A percentile compares a stretch with the other conserved stretches of the same genome.
Conservation (phyloP, 2,329 filamentous ascomycete genomes). For the Rhinocladiella mackenziei region DNA sequence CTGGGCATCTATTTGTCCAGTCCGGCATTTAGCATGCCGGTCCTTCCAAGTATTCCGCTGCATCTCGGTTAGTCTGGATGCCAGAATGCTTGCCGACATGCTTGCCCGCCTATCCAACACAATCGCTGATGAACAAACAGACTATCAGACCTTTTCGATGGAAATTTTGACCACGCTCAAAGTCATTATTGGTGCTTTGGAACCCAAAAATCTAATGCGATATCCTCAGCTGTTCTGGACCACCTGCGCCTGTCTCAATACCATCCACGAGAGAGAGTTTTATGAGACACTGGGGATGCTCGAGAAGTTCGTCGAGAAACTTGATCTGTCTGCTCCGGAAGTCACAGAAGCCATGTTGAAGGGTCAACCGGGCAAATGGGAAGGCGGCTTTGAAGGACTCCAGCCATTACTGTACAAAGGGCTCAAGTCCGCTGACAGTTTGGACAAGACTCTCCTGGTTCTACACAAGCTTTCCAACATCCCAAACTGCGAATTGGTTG, state of each 20-base stretch:
- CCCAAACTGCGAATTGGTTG: slow-evolving; percentile 75
- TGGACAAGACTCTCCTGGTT: slow-evolving; percentile 71
- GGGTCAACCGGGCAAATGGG: slow-evolving; percentile 80
- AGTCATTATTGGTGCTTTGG: slow-evolving; percentile 80
- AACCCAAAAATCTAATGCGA: slow-evolving; percentile 72
- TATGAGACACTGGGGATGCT: slow-evolving; percentile 89
- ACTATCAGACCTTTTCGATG: slow-evolving; percentile 96
- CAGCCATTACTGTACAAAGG: slow-evolving; percentile 88
- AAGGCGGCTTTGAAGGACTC: slow-evolving; percentile 80
- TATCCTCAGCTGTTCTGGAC: slow-evolving; percentile 98
- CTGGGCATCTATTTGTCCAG: slow-evolving; percentile 96
- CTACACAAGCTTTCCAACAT: slow-evolving; percentile 75
- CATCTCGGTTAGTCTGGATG: slow-evolving; percentile 83
- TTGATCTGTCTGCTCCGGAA: slow-evolving; percentile 69
- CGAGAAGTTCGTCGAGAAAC: slow-evolving; percentile 75
- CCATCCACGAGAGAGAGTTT: slow-evolving; percentile 93
- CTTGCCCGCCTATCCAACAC: slow-evolving; percentile 91
- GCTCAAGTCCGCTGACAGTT: slow-evolving; percentile 76
- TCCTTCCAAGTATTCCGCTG: slow-evolving; percentile 98
- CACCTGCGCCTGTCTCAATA: slow-evolving; percentile 91
- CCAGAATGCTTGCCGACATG: slow-evolving; percentile 95
- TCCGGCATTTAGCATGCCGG: slow-evolving; percentile 87
- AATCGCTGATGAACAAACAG: slow-evolving; percentile 87
- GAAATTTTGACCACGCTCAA: slow-evolving; percentile 94
- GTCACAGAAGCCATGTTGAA: slow-evolving; percentile 70